Evolutionary conservation across 2,329 filamentous ascomycete species (phyloP), one percentile per base, ranked within the genome.

Genomic region (Graphilbum sp.): DNA sequence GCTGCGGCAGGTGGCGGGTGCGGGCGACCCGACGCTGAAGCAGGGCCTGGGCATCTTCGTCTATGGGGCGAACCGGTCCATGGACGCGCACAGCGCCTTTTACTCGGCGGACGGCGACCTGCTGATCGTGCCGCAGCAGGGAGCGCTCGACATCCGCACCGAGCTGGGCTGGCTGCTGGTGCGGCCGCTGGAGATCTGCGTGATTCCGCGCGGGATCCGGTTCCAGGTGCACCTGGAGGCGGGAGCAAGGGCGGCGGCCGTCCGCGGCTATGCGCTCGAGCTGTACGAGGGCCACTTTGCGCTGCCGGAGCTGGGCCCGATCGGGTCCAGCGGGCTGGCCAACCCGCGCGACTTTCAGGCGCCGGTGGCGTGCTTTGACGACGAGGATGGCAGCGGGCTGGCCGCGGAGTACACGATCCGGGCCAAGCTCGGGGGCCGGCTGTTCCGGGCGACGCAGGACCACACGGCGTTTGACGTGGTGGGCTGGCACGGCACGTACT

Each of bases 41-140:
- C 64, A 71, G 16, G 86, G 86, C 0, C 49, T 92, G 32, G 85
- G 81, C 18, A 85, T 90, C 43, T 77, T 81, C 55, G 72, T 90
- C 40, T 93, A 83, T 52, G 78, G 80, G 1, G 82, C 79, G 0
- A 82, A 81, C 17, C 77, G 72, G 53, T 75, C 77, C 51, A 93
- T 94, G 86, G 64, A 66, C 35, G 59, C 66, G n/a, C 69, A 71
- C 30, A 66, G 78, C 36, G 83, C 83, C 0, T 92, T 87, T 54
- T 92, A 88, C 64, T 87, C 79, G 4, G 79, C 84, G 0, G 82
- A 88, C 51, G 82, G 82, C 12, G 82, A 88, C 53, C 70, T 84
- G 48, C 57, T 87, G 40, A 75, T 88, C 44, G 79, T 88, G 13
- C 67, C 79, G 2, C 82, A 88, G 52, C 71, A 81, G 45, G 82